Percentiles rank a stretch among this genome's conserved stretches.
phyloP scores from a whole-genome alignment of 306 rosid genomes.

The Myrica gale region DNA sequence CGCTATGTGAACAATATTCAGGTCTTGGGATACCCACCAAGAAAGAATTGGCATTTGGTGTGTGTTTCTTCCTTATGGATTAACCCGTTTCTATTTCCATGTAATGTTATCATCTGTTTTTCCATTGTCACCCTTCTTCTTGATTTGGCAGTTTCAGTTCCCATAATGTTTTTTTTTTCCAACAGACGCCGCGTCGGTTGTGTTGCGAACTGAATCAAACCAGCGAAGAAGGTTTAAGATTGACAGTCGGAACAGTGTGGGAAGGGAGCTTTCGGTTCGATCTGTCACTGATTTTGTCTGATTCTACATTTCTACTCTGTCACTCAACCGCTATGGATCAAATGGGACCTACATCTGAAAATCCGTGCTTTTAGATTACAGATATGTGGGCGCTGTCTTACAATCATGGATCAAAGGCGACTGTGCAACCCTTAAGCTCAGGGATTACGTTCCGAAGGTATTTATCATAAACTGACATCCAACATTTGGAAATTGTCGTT shows the following conservation, averaged over 20 bases:
- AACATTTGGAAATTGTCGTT: neutral
- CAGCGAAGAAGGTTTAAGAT: slow-evolving; percentile 45
- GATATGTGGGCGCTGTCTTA: slow-evolving; percentile 21
- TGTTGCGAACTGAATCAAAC: slow-evolving; percentile 56
- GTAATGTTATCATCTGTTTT: slow-evolving; percentile 19
- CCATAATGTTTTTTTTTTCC: slow-evolving; percentile 18
- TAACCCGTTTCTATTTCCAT: slow-evolving; percentile 9
- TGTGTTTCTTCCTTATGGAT: slow-evolving; percentile 19
- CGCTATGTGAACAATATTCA: slow-evolving; percentile 44
- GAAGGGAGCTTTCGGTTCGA: slow-evolving; percentile 43
- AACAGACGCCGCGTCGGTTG: slow-evolving; percentile 63
- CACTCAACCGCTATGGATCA: neutral
- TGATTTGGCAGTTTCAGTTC: slow-evolving; percentile 17
- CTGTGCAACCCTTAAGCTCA: slow-evolving; percentile 18
- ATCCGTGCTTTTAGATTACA: slow-evolving; percentile 33
- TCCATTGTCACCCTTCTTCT: slow-evolving; percentile 15
- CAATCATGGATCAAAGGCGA: slow-evolving; percentile 21
- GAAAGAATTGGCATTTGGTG: slow-evolving; percentile 75
- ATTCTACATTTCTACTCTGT: slow-evolving; percentile 5
- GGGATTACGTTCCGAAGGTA: slow-evolving; percentile 9
- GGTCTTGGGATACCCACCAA: slow-evolving; percentile 50
- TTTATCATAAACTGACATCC: slow-evolving; percentile 5
- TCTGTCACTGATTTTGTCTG: slow-evolving; percentile 35
- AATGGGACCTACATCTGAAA: slow-evolving; percentile 10
- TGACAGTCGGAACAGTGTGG: slow-evolving; percentile 65